Evolutionary conservation across 2,329 filamentous ascomycete genomes (phyloP).

Genomic region (Stylonectria norvegica): DNA sequence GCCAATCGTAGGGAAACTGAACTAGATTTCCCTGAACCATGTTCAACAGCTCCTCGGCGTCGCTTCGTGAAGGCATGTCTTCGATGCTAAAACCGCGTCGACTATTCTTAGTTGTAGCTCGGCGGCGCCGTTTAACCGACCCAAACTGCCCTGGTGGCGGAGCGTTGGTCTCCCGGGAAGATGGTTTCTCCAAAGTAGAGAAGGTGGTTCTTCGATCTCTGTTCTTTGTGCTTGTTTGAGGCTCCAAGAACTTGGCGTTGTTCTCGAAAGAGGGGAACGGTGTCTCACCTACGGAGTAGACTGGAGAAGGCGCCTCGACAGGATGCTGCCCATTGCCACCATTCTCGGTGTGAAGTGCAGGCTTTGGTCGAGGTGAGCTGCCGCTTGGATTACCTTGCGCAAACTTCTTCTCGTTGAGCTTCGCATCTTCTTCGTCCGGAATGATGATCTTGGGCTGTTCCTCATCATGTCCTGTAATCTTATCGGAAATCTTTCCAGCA

Average conservation of each 20-base stretch:
- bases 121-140: slow-evolving; percentile 59
- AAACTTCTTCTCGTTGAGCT: slow-evolving; percentile 41
- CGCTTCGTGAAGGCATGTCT: slow-evolving; percentile 69
- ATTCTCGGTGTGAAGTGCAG: slow-evolving; percentile 26
- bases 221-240: slow-evolving; percentile 35
- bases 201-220: slow-evolving; percentile 55
- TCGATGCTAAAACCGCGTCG: slow-evolving; percentile 65
- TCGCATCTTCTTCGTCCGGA: slow-evolving; percentile 27
- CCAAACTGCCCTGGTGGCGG: slow-evolving; percentile 36
- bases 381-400: slow-evolving; percentile 24
- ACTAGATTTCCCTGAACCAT: slow-evolving; percentile 87
- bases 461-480: slow-evolving; percentile 23
- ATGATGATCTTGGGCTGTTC: slow-evolving; percentile 32
- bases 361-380: slow-evolving; percentile 11
- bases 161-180: slow-evolving; percentile 33
- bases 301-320: slow-evolving; percentile 40
- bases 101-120: slow-evolving; percentile 68
- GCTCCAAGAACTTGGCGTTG: slow-evolving; percentile 32
- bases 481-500: slow-evolving; percentile 29
- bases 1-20: slow-evolving; percentile 93
- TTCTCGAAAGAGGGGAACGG: slow-evolving; percentile 44
- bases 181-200: slow-evolving; percentile 49
- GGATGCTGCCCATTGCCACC: slow-evolving; percentile 18
- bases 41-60: slow-evolving; percentile 77
- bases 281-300: slow-evolving; percentile 41